These are phyloP conservation scores for Penicillium verrucosum DNA, from an alignment of 2,329 filamentous ascomycete species.

Conservation along the genomic window DNA sequence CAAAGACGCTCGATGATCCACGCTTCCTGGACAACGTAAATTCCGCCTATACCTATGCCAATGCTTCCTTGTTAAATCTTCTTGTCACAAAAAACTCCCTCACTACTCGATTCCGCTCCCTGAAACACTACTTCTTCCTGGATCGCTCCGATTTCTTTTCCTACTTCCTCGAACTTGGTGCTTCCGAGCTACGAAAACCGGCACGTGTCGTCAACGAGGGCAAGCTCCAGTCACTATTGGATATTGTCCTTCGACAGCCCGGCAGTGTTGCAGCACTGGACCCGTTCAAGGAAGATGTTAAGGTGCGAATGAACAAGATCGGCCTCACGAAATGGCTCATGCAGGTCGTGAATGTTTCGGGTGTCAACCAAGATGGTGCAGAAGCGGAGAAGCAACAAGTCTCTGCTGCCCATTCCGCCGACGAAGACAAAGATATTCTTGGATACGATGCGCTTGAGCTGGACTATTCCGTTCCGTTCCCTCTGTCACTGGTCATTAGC, in stretches of 20 bases:
- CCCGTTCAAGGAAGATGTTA: conserved; percentile 97
- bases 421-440: conserved; percentile 76
- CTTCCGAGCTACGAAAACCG: conserved; percentile 85
- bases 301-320: conserved; percentile 94
- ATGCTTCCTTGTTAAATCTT: conserved; percentile 85
- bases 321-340: conserved; percentile 91
- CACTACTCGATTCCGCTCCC: conserved; percentile 77
- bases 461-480: conserved; percentile 92
- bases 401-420: conserved; percentile 58
- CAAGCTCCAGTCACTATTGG: conserved; percentile 93
- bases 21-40: conserved; percentile 96
- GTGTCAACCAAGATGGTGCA: conserved; percentile 77
- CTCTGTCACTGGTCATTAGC: conserved; percentile 90
- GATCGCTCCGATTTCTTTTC: conserved; percentile 97
- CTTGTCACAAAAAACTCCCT: conserved; percentile 90
- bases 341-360: conserved; percentile 93
- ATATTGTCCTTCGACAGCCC: conserved; percentile 91
- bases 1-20: conserved; percentile 84
- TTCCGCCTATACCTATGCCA: conserved; percentile 89
- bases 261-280: conserved; percentile 91
- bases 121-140: conserved; percentile 99
- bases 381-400: conserved; percentile 70
- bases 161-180: conserved; percentile 89
- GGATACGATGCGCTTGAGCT: conserved; percentile 92
- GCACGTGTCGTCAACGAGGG: conserved; percentile 84